Evolutionary conservation across 1,284 basidiomycete genomes (phyloP).

Genomic region (Cutaneotrichosporon cutaneum): DNA sequence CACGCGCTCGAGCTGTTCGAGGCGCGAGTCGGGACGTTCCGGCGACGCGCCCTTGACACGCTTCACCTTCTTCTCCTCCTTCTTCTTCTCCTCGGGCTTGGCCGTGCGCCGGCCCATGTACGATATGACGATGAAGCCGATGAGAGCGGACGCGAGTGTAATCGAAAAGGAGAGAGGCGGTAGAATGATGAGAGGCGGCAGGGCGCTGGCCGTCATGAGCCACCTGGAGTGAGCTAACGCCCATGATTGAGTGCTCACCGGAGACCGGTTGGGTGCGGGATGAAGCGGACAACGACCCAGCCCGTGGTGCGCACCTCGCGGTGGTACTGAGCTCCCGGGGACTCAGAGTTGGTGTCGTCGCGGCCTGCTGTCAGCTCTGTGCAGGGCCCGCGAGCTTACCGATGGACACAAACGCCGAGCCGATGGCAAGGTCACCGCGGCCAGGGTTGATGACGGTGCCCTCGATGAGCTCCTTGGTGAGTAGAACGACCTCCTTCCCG

Average conservation of each 20-base stretch:
- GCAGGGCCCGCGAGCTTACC: constrained; percentile 29
- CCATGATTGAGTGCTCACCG: constrained; percentile 19
- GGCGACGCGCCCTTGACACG: background rate
- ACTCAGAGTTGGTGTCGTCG: constrained; percentile 38
- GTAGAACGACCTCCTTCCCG: constrained; percentile 42
- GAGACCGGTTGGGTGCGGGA: constrained; percentile 48
- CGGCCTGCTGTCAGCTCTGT: constrained; percentile 30
- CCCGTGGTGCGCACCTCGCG: constrained; percentile 51
- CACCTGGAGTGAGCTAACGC: constrained; percentile 15
- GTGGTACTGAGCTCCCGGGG: constrained; percentile 15
- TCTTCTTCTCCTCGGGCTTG: background rate
- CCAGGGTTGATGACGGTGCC: constrained; percentile 41
- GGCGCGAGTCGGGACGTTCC: background rate
- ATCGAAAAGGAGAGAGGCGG: constrained; percentile 46
- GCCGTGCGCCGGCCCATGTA: constrained; percentile 16
- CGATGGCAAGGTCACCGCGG: constrained; percentile 33
- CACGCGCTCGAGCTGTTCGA: background rate
- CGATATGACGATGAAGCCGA: constrained; percentile 43
- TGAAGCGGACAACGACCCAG: constrained; percentile 51
- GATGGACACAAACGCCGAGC: constrained; percentile 45
- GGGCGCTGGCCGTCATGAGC: constrained; percentile 44
- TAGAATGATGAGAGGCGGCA: constrained; percentile 47
- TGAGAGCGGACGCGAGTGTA: constrained; percentile 43
- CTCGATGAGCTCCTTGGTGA: constrained; percentile 47
- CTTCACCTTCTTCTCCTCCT: background rate